A percentile compares a stretch with the other conserved stretches of the same genome.
phyloP scores from a whole-genome alignment of 352 stramenopile genomes.

The Phytopythium delawarense region DNA sequence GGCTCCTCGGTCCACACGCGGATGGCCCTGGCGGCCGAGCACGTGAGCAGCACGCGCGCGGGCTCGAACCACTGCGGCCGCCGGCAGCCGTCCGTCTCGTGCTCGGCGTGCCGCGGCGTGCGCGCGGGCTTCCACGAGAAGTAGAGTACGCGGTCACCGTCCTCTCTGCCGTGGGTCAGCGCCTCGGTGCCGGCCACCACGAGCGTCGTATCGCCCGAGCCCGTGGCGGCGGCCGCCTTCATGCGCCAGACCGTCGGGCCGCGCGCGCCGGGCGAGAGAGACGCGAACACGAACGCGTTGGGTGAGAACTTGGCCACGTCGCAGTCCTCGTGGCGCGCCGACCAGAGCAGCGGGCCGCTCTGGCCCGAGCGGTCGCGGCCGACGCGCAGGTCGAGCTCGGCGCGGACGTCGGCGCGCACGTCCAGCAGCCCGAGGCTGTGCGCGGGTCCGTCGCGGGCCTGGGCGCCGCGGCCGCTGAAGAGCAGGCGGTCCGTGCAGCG shows the following conservation, averaged over 20 bases:
- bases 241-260: conserved; percentile 63
- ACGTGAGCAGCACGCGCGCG: conserved; percentile 69
- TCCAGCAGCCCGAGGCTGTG: conserved; percentile 43
- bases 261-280: conserved; percentile 26
- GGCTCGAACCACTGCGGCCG: conserved; percentile 76
- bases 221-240: conserved; percentile 6
- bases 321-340: conserved; percentile 4
- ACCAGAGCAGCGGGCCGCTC: conserved; percentile 20
- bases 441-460: neutral
- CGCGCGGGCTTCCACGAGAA: conserved; percentile 78
- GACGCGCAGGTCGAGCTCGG: conserved; percentile 1
- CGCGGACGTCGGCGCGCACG: conserved; percentile 20
- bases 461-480: conserved; percentile 27
- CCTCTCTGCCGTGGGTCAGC: conserved; percentile 30
- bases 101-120: conserved; percentile 42
- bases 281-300: conserved; percentile 60
- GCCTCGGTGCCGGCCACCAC: conserved; percentile 28
- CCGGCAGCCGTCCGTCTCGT: conserved; percentile 51
- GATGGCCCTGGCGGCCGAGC: conserved; percentile 40
- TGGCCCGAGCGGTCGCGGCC: conserved; percentile 2
- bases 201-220: neutral
- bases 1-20: conserved; percentile 60
- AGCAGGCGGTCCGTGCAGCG: conserved; percentile 57
- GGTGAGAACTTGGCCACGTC: conserved; percentile 79
- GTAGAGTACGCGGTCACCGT: conserved; percentile 58